phyloP scores from a whole-genome alignment of 805 yeast genomes.

The Dipodascus geniculatus region DNA sequence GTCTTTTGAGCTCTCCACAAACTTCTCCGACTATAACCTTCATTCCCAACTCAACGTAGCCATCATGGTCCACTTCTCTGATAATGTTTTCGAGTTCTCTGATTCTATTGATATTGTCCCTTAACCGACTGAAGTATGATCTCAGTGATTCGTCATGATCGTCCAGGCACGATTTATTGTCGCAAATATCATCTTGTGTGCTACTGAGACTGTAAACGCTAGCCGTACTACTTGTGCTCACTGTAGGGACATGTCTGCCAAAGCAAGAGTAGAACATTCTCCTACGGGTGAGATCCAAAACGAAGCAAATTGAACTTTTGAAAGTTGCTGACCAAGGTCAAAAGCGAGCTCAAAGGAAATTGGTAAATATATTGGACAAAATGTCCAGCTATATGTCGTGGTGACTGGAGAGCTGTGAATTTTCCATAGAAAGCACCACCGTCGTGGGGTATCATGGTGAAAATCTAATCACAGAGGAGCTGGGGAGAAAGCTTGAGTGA shows the following conservation, averaged over 20 bases:
- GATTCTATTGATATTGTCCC: neutral
- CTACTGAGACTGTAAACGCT: neutral
- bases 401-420: neutral
- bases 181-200: neutral
- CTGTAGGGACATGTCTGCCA: neutral
- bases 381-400: neutral
- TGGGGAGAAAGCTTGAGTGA: no score
- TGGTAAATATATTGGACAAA: no score
- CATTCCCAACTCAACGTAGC: neutral
- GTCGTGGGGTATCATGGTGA: no score
- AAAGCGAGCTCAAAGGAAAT: no score
- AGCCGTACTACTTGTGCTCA: neutral
- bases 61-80: neutral
- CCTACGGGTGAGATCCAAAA: neutral
- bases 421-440: no score
- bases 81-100: neutral
- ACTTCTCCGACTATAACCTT: neutral
- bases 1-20: neutral
- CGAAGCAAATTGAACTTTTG: neutral
- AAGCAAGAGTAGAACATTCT: neutral
- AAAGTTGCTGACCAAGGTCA: neutral
- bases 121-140: neutral
- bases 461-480: no score
- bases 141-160: neutral
- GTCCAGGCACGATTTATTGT: neutral